These are phyloP conservation scores for Coriolopsis trogii DNA, from an alignment of 1,284 basidiomycete species.

Conservation along the genomic window DNA sequence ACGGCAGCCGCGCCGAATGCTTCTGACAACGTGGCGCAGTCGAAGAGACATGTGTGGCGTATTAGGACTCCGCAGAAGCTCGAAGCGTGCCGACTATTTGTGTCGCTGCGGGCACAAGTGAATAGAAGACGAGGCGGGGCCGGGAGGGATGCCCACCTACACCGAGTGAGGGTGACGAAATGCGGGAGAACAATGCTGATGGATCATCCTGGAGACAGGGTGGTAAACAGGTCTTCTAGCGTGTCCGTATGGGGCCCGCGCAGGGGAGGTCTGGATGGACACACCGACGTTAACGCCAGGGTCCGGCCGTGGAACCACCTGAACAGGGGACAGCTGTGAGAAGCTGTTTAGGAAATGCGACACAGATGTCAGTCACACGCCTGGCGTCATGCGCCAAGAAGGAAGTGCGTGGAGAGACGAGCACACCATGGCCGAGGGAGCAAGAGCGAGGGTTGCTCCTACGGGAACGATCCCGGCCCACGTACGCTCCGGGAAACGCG, in stretches of 20 bases:
- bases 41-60: slow-evolving; percentile 17
- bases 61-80: too few relatives aligned
- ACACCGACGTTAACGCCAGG: slow-evolving; percentile 11
- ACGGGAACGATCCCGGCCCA: too few relatives aligned
- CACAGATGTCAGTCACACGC: slow-evolving; percentile 8
- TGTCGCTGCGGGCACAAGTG: too few relatives aligned
- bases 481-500: neutral
- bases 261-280: neutral
- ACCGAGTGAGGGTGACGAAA: too few relatives aligned
- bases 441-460: too few relatives aligned
- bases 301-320: slow-evolving; percentile 17
- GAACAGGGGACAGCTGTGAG: slow-evolving; percentile 15
- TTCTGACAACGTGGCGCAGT: slow-evolving; percentile 22
- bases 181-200: too few relatives aligned
- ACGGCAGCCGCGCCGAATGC: slow-evolving; percentile 5
- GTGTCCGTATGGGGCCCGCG: slow-evolving; percentile 1
- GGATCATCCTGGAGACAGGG: too few relatives aligned
- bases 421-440: too few relatives aligned
- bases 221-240: too few relatives aligned
- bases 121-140: too few relatives aligned
- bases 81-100: too few relatives aligned
- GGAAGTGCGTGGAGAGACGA: slow-evolving; percentile 1
- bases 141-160: too few relatives aligned
- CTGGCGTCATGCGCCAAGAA: slow-evolving; percentile 20
- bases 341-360: slow-evolving; percentile 13